These are phyloP conservation scores for Aaosphaeria pasadenensis DNA, from an alignment of 2,329 filamentous ascomycete genomes.

Conservation along the genomic window DNA sequence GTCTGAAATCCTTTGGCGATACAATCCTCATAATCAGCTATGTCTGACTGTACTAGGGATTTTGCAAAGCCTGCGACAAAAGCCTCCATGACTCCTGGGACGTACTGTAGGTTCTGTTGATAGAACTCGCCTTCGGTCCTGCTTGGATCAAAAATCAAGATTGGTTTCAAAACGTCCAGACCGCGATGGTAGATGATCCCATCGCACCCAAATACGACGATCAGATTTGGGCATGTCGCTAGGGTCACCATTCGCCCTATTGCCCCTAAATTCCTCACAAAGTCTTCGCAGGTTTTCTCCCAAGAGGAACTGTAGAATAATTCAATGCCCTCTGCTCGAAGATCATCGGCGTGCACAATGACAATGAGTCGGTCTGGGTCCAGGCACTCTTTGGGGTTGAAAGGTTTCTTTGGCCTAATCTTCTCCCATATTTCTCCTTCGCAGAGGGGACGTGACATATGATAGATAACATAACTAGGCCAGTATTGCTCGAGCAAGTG, in stretches of 20 bases:
- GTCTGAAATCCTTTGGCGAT: neutral
- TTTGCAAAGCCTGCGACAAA: neutral
- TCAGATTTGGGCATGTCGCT: neutral
- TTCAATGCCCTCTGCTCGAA: neutral
- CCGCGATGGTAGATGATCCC: neutral
- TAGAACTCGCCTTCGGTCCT: neutral
- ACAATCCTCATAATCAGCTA: neutral
- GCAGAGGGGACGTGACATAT: neutral
- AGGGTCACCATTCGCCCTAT: neutral
- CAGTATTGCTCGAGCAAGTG: neutral
- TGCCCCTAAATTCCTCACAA: neutral
- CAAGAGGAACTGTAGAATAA: neutral
- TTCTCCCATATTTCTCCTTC: neutral
- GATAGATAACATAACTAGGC: neutral
- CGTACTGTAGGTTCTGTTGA: neutral
- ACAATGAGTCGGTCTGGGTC: neutral
- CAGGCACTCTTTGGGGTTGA: neutral
- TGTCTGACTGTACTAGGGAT: neutral
- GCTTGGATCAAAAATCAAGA: neutral
- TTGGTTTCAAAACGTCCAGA: neutral
- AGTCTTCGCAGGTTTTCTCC: neutral
- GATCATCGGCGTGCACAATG: neutral
- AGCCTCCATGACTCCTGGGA: neutral
- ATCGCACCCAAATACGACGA: neutral
- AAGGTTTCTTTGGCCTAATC: neutral